Percentiles rank a stretch among this genome's conserved stretches.
Conservation (phyloP, 441 rosid species). For the Gossypium trilobum region DNA sequence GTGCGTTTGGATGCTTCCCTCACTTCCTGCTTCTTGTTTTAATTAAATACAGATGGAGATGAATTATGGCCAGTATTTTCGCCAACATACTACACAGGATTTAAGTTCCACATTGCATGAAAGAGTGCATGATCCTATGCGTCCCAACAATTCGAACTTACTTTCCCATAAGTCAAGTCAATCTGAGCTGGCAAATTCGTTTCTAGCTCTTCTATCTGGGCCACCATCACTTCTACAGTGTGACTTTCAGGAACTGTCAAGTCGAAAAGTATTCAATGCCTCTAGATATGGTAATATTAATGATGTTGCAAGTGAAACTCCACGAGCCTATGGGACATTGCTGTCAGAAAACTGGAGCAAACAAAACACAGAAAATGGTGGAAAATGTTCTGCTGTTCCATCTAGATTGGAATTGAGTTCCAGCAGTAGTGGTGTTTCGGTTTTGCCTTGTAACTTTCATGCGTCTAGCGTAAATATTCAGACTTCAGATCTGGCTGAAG, state of each 20-base stretch:
- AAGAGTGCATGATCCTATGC: constrained; percentile 19
- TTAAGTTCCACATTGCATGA: constrained; percentile 20
- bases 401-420: constrained; percentile 14
- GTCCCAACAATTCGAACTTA: constrained; percentile 14
- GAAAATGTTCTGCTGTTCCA: constrained; percentile 17
- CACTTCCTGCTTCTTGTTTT: not conserved
- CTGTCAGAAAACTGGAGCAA: constrained; percentile 20
- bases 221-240: constrained; percentile 28
- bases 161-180: constrained; percentile 17
- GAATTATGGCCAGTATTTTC: constrained; percentile 16
- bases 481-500: constrained; percentile 21
- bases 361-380: constrained; percentile 19
- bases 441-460: constrained; percentile 20
- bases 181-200: constrained; percentile 30
- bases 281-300: constrained; percentile 14
- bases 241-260: constrained; percentile 28
- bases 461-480: constrained; percentile 15
- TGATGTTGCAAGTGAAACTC: constrained; percentile 24
- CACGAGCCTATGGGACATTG: constrained; percentile 11
- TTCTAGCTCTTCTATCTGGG: constrained; percentile 36
- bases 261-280: constrained; percentile 21
- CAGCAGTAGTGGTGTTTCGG: constrained; percentile 11
- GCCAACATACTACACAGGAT: constrained; percentile 23
- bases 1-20: not conserved
- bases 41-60: constrained; percentile 24